These are phyloP conservation scores for Leishmania major DNA, from an alignment of 208 protist species.

Conservation along the genomic window DNA sequence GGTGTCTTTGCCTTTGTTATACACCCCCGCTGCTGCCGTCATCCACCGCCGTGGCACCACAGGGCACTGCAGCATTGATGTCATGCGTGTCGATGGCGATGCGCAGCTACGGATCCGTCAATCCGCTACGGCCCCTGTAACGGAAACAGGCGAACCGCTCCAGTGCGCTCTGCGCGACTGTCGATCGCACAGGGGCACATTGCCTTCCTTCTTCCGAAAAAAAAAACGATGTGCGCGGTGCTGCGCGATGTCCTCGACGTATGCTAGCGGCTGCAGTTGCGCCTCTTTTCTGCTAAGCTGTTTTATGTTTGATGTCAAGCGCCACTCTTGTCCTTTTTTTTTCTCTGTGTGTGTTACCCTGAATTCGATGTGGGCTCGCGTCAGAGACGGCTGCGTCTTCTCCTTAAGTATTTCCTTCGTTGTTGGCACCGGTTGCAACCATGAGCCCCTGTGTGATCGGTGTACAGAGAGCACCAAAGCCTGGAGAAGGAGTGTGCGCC, in stretches of 20 bases:
- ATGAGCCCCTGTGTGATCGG: not conserved
- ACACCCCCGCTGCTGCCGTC: slow-evolving; percentile 5
- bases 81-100: not conserved
- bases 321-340: not conserved
- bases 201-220: not conserved
- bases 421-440: not conserved
- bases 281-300: not conserved
- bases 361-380: not conserved
- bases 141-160: not conserved
- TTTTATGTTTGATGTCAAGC: not conserved
- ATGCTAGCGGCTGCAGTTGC: not conserved
- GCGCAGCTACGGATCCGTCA: slow-evolving; percentile 32
- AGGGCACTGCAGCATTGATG: not conserved
- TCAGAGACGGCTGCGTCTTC: not conserved
- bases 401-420: not conserved
- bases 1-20: slow-evolving; percentile 20
- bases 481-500: not conserved
- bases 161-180: not conserved
- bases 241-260: not conserved
- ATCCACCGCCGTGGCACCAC: not conserved
- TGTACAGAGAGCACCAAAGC: not conserved
- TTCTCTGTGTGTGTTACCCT: not conserved
- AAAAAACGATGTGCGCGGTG: not conserved
- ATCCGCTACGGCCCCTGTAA: slow-evolving; percentile 8
- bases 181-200: too few relatives aligned